Evolutionary conservation across 2,329 filamentous ascomycete species (phyloP).

Genomic region (Penicillium sp.): DNA sequence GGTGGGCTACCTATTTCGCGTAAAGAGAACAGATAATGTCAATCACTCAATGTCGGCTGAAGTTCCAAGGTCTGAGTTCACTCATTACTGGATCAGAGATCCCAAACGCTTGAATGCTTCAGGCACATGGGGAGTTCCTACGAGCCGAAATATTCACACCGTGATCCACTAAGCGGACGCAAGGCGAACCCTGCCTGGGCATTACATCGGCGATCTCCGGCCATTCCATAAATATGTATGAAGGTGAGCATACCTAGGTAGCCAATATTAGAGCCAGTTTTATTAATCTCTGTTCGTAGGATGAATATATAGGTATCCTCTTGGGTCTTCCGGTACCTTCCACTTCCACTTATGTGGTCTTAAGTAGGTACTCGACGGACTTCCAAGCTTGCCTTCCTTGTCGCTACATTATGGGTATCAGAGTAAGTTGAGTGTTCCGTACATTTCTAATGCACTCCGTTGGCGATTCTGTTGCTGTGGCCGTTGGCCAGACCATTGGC

Average conservation of each 20-base stretch:
- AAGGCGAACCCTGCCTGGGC: not conserved
- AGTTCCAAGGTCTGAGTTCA: not conserved
- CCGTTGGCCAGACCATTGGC: slow-evolving; percentile 3
- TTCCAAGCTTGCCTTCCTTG: not conserved
- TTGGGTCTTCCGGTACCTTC: not conserved
- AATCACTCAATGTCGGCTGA: not conserved
- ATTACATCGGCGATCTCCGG: not conserved
- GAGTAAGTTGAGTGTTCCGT: not conserved
- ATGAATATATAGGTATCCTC: too few relatives aligned
- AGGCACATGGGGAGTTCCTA: too few relatives aligned
- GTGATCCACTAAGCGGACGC: not conserved
- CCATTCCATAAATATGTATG: not conserved
- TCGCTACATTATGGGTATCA: slow-evolving; percentile 8
- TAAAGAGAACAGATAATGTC: not conserved
- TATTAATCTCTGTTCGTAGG: too few relatives aligned
- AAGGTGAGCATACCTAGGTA: too few relatives aligned
- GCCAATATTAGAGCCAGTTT: too few relatives aligned
- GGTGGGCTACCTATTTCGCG: not conserved
- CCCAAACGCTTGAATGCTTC: not conserved
- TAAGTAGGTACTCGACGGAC: too few relatives aligned
- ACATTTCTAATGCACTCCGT: slow-evolving; percentile 13
- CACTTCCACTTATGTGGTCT: not conserved
- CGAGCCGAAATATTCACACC: not conserved
- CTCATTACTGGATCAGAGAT: not conserved
- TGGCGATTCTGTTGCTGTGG: slow-evolving; percentile 5